Percentiles rank a stretch among this genome's conserved stretches.
phyloP scores from a whole-genome alignment of 2,329 filamentous ascomycete genomes.

The Stagonosporopsis chrysanthemi region DNA sequence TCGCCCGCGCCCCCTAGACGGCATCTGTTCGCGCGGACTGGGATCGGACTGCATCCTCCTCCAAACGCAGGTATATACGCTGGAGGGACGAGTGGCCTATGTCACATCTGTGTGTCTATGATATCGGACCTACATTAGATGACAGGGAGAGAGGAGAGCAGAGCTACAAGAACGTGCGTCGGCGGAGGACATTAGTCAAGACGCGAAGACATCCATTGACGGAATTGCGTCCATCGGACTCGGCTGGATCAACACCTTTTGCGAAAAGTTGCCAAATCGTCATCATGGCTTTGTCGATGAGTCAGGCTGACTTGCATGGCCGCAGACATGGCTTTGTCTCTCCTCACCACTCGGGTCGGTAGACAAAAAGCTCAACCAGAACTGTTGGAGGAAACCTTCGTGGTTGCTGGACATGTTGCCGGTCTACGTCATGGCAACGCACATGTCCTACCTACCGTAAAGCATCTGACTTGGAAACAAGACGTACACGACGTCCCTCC shows the following conservation, averaged over 20 bases:
- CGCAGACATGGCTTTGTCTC: neutral
- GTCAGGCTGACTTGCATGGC: neutral
- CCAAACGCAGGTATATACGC: neutral
- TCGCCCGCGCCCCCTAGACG: too few relatives aligned
- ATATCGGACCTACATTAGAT: neutral
- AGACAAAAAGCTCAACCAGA: neutral
- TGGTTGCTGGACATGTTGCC: neutral
- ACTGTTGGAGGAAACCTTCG: neutral
- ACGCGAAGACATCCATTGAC: too few relatives aligned
- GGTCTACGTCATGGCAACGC: neutral
- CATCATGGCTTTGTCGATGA: neutral
- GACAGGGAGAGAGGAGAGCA: neutral
- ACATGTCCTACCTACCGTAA: neutral
- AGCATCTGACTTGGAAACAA: neutral
- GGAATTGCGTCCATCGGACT: neutral
- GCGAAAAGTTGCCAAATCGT: neutral
- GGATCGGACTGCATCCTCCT: too few relatives aligned
- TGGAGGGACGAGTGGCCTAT: neutral
- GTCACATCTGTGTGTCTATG: neutral
- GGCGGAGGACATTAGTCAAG: too few relatives aligned
- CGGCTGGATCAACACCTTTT: neutral
- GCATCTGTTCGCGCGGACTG: too few relatives aligned
- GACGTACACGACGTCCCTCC: neutral
- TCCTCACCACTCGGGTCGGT: neutral
- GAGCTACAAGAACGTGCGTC: neutral